Percentiles rank a stretch among this genome's conserved stretches.
Evolutionary conservation across 345 rosid genomes (phyloP).

Genomic region (Pistacia integerrima): DNA sequence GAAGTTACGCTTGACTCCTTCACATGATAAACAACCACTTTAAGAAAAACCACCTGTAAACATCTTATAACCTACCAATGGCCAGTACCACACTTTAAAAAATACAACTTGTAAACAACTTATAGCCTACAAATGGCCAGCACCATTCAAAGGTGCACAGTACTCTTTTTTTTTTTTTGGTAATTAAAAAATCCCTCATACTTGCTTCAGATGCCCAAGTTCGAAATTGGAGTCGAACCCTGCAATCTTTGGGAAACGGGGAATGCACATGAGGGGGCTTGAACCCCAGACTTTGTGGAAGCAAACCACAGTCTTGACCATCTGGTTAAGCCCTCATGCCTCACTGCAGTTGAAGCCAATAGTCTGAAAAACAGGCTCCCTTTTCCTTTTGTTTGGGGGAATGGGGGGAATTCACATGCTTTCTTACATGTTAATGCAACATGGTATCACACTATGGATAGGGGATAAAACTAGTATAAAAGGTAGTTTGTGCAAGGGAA

Average conservation of each 20-base stretch:
- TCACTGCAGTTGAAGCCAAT: conserved; percentile 3
- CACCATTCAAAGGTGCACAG: neutral
- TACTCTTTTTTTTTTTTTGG: too few species aligned
- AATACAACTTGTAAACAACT: neutral
- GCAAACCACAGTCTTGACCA: too few species aligned
- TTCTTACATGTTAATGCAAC: neutral
- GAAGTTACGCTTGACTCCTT: neutral
- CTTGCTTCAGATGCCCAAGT: too few species aligned
- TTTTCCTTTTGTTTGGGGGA: too few species aligned
- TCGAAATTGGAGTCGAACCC: too few species aligned
- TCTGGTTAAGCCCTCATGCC: too few species aligned
- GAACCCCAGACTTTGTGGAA: too few species aligned
- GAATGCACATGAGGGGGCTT: too few species aligned
- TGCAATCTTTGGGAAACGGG: too few species aligned
- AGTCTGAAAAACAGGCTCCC: neutral
- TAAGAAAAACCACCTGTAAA: neutral
- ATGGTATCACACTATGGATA: neutral
- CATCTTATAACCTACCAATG: neutral
- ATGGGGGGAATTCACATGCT: neutral
- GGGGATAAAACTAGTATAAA: neutral
- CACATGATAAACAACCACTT: neutral
- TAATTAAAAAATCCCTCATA: too few species aligned
- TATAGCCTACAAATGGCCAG: neutral
- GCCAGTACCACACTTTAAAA: neutral
- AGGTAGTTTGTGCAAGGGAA: neutral